Conservation (phyloP, 345 rosid genomes). For the Eucalyptus coolabah region DNA sequence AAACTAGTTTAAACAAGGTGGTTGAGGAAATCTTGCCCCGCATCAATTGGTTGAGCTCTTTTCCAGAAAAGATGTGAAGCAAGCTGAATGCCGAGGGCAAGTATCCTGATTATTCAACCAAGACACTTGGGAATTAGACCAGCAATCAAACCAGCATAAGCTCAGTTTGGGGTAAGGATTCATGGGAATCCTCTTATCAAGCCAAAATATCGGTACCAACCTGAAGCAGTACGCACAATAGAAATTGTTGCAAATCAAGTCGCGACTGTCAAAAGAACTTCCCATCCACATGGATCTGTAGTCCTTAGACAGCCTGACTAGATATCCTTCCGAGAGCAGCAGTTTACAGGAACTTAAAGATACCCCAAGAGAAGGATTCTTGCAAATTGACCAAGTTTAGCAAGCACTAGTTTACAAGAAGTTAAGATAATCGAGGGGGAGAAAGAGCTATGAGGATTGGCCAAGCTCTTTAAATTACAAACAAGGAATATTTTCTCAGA, state of each 20-base stretch:
- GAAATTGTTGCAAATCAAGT: neutral
- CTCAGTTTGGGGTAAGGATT: neutral
- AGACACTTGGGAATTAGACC: no score
- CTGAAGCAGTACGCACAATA: neutral
- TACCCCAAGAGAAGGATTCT: neutral
- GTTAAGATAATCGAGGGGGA: neutral
- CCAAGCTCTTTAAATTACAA: no score
- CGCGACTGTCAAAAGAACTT: neutral
- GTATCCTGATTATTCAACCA: no score
- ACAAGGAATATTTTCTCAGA: no score
- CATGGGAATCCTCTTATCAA: neutral
- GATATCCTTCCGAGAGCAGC: neutral
- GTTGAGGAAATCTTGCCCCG: neutral
- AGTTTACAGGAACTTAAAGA: neutral
- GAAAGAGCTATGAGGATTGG: no score
- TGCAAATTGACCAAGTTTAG: neutral
- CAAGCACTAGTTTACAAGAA: neutral
- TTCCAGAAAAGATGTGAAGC: no score
- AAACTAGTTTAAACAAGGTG: neutral
- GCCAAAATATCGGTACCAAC: neutral
- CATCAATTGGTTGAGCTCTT: no score
- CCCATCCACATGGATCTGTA: neutral
- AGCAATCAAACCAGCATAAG: no score
- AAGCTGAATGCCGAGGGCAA: no score
- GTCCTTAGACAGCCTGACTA: neutral